phyloP scores from a whole-genome alignment of 352 stramenopile species.

The Globisporangium mamillatum region DNA sequence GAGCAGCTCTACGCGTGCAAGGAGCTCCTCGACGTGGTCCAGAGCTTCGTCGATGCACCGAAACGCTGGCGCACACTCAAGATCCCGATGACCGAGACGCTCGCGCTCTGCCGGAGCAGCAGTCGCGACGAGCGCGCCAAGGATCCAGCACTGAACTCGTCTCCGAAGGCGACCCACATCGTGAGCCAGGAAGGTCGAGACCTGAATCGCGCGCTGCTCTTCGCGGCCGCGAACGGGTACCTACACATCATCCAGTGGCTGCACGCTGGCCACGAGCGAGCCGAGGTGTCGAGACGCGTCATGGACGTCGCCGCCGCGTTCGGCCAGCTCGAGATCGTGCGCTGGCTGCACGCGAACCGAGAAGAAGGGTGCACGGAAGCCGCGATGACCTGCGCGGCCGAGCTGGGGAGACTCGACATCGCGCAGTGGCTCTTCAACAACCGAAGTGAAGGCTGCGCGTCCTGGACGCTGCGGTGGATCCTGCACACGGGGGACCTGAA shows the following conservation, averaged over 20 bases:
- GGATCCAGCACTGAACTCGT: not conserved
- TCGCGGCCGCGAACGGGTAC: constrained; percentile 15
- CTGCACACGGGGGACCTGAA: constrained; percentile 12
- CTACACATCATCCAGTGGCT: constrained; percentile 27
- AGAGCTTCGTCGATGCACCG: constrained; percentile 15
- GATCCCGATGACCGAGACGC: constrained; percentile 18
- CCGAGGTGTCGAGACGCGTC: constrained; percentile 14
- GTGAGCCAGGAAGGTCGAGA: constrained; percentile 5
- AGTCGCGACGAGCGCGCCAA: constrained; percentile 9
- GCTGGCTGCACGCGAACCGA: constrained; percentile 27
- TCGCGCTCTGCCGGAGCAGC: constrained; percentile 14
- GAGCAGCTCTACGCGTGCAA: constrained; percentile 10
- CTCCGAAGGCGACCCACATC: constrained; percentile 12
- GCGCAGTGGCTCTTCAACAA: constrained; percentile 22
- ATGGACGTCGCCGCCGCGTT: constrained; percentile 35
- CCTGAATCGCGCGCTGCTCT: constrained; percentile 18
- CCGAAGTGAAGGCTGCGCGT: constrained; percentile 17
- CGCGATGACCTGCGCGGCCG: constrained; percentile 19
- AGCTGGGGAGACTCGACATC: constrained; percentile 22
- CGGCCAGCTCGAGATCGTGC: constrained; percentile 24
- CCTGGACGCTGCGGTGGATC: constrained; percentile 20
- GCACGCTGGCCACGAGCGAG: constrained; percentile 13
- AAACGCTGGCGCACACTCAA: constrained; percentile 15
- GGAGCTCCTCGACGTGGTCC: constrained; percentile 13
- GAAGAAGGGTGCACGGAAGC: constrained; percentile 16